phyloP scores from a whole-genome alignment of 2,329 filamentous ascomycete species.

The Phyllosticta citribraziliensis region DNA sequence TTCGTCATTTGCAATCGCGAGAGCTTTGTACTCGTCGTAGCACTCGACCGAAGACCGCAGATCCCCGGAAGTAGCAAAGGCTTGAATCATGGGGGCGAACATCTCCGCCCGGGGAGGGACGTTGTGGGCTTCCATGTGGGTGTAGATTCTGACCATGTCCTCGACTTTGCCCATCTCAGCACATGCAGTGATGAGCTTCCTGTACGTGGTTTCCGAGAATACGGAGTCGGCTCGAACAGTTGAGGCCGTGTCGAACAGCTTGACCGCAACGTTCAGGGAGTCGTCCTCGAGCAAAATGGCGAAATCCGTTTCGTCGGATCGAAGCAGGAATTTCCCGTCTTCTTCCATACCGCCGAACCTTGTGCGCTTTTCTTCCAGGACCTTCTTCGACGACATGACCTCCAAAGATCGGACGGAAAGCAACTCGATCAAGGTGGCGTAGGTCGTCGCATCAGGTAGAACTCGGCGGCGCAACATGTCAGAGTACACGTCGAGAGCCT shows the following conservation, averaged over 20 bases:
- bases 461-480: constrained; percentile 89
- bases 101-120: constrained; percentile 68
- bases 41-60: constrained; percentile 82
- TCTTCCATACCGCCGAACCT: constrained; percentile 81
- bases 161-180: constrained; percentile 70
- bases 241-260: constrained; percentile 71
- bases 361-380: constrained; percentile 68
- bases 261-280: constrained; percentile 73
- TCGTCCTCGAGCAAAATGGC: constrained; percentile 82
- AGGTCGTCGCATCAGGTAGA: constrained; percentile 72
- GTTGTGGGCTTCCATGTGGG: constrained; percentile 76
- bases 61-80: constrained; percentile 74
- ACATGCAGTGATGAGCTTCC: constrained; percentile 76
- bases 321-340: constrained; percentile 76
- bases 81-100: constrained; percentile 91
- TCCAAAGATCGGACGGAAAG: constrained; percentile 74
- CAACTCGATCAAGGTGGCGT: constrained; percentile 75
- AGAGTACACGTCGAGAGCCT: constrained; percentile 88
- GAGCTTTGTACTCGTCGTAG: constrained; percentile 86
- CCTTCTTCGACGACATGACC: constrained; percentile 60
- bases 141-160: constrained; percentile 84
- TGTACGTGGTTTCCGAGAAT: constrained; percentile 76
- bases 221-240: constrained; percentile 47
- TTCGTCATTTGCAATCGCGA: constrained; percentile 76
- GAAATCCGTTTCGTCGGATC: constrained; percentile 77